Evolutionary conservation across 1,284 basidiomycete species (phyloP).

Genomic region (Athelia sp.): DNA sequence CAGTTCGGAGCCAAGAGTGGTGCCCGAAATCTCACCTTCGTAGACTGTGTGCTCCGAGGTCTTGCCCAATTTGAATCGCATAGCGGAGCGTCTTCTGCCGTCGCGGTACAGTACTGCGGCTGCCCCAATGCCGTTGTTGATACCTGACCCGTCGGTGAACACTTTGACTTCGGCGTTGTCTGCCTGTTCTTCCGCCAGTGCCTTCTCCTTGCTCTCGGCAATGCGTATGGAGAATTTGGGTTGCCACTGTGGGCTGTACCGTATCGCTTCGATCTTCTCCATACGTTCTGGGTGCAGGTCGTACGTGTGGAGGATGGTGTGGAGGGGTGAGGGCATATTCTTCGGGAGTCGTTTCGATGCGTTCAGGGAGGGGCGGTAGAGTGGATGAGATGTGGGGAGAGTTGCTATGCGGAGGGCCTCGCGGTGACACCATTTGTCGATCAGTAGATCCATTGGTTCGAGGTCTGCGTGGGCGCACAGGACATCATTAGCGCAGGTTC

Average conservation of each 20-base stretch:
- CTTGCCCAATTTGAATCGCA: slow-evolving; percentile 7
- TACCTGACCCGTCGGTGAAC: slow-evolving; percentile 15
- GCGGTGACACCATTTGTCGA: slow-evolving; percentile 9
- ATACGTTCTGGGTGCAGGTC: background rate
- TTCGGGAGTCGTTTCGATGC: background rate
- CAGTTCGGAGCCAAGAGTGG: slow-evolving; percentile 7
- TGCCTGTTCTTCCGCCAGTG: slow-evolving; percentile 3
- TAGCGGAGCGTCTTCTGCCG: background rate
- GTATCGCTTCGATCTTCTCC: slow-evolving; percentile 8
- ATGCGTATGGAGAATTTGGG: slow-evolving; percentile 1
- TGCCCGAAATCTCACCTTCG: slow-evolving; percentile 14
- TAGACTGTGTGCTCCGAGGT: slow-evolving; percentile 13
- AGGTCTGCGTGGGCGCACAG: slow-evolving; percentile 15
- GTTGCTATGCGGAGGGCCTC: slow-evolving; percentile 7
- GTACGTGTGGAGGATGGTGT: slow-evolving; percentile 6
- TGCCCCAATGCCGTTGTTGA: slow-evolving; percentile 11
- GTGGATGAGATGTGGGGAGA: slow-evolving; percentile 7
- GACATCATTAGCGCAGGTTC: slow-evolving; percentile 13
- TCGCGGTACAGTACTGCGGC: slow-evolving; percentile 7
- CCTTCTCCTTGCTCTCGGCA: slow-evolving; percentile 2
- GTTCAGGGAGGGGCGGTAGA: background rate
- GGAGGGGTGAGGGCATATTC: slow-evolving; percentile 6
- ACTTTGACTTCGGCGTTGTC: slow-evolving; percentile 2
- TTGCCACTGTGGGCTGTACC: slow-evolving; percentile 1
- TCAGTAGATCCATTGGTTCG: slow-evolving; percentile 10